A percentile compares a stretch with the other conserved stretches of the same genome.
Evolutionary conservation across 129 eudicot species (phyloP).

Genomic region (Tanacetum coccineum): DNA sequence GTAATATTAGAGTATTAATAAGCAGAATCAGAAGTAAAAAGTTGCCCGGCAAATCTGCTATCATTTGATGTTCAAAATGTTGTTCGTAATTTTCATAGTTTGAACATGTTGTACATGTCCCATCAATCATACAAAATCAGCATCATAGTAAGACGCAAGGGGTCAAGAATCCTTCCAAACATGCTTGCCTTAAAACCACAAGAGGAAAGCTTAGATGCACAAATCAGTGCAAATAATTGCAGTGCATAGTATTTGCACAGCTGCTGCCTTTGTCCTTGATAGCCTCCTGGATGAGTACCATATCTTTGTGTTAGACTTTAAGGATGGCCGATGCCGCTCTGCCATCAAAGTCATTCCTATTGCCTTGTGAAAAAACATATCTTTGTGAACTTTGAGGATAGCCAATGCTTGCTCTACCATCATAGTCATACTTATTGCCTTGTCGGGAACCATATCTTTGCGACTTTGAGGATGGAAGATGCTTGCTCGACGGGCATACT

Average conservation of each 20-base stretch:
- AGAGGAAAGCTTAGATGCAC: not conserved
- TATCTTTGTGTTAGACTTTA: slow-evolving; percentile 4
- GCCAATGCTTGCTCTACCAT: too few relatives aligned
- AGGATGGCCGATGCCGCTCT: not conserved
- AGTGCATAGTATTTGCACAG: slow-evolving; percentile 47
- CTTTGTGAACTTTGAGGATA: too few relatives aligned
- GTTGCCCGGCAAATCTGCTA: not conserved
- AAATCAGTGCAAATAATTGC: slow-evolving; percentile 56
- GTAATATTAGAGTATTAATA: too few relatives aligned
- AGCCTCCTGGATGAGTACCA: slow-evolving; percentile 14
- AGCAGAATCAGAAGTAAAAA: not conserved
- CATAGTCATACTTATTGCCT: too few relatives aligned
- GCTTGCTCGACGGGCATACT: too few relatives aligned
- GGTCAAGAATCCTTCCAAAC: not conserved
- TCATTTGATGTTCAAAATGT: too few relatives aligned
- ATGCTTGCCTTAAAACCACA: not conserved
- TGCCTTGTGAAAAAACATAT: too few relatives aligned
- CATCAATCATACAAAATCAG: slow-evolving; percentile 18
- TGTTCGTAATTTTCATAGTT: not conserved
- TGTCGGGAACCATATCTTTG: too few relatives aligned
- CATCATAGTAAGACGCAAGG: slow-evolving; percentile 9
- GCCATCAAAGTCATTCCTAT: too few relatives aligned
- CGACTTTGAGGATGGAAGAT: too few relatives aligned
- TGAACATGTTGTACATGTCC: not conserved
- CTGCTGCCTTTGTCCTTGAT: slow-evolving; percentile 30